These are phyloP conservation scores for Annulohypoxylon nitens DNA, from an alignment of 495 filamentous ascomycete species.

Conservation along the genomic window DNA sequence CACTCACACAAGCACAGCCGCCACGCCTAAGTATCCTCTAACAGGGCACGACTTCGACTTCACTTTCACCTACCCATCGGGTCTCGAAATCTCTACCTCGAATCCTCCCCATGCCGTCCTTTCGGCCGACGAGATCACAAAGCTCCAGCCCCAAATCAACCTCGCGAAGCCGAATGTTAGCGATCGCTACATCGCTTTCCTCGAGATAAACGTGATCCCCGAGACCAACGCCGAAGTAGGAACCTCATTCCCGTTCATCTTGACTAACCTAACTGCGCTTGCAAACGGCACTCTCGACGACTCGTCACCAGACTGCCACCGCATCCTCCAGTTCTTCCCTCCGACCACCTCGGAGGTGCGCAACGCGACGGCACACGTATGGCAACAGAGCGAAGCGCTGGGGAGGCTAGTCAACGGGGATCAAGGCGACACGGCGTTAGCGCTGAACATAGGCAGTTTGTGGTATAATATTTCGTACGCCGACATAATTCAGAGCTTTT, in stretches of 20 bases:
- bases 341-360: constrained; percentile 23
- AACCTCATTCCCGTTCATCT: constrained; percentile 26
- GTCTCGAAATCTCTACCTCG: constrained; percentile 13
- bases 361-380: constrained; percentile 35
- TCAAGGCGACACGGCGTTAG: background rate
- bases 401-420: background rate
- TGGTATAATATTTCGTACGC: constrained; percentile 11
- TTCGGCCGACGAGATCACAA: background rate
- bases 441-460: background rate
- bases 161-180: constrained; percentile 11
- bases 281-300: constrained; percentile 29
- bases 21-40: background rate
- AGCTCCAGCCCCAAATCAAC: background rate
- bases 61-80: constrained; percentile 17
- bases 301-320: background rate
- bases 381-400: constrained; percentile 20
- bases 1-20: background rate
- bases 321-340: background rate
- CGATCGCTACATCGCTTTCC: constrained; percentile 27
- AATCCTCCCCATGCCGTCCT: constrained; percentile 14
- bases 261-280: background rate
- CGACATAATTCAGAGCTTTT: constrained; percentile 9
- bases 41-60: constrained; percentile 41
- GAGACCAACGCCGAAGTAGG: constrained; percentile 9
- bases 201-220: constrained; percentile 19